A percentile compares a stretch with the other conserved stretches of the same genome.
Conservation (phyloP, 2,329 filamentous ascomycete species). For the Pyrenochaeta sp. region DNA sequence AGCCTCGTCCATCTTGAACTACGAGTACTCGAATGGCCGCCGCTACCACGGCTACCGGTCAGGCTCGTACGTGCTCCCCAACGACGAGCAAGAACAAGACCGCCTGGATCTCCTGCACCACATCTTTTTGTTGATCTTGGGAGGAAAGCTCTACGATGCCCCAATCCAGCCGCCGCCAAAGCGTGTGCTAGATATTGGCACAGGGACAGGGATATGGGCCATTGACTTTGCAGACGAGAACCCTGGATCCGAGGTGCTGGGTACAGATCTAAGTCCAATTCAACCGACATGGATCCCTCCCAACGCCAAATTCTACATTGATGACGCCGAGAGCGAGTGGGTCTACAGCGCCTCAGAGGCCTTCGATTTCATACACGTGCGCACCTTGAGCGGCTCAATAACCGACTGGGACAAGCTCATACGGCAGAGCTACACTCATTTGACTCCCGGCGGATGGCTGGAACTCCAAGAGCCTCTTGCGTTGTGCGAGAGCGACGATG, state of each 20-base stretch:
- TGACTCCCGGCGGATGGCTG: constrained; percentile 44
- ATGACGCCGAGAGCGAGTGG: constrained; percentile 53
- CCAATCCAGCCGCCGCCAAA: constrained; percentile 31
- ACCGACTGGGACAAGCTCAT: constrained; percentile 44
- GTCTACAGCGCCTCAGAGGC: constrained; percentile 42
- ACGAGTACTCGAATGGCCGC: constrained; percentile 50
- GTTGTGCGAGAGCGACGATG: constrained; percentile 43
- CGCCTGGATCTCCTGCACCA: constrained; percentile 50
- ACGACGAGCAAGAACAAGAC: constrained; percentile 51
- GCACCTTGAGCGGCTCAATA: constrained; percentile 41
- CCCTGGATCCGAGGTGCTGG: constrained; percentile 43
- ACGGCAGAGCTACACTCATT: constrained; percentile 33
- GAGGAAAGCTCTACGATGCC: constrained; percentile 47
- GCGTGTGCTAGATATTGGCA: constrained; percentile 50
- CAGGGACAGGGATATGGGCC: constrained; percentile 52
- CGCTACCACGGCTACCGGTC: constrained; percentile 50
- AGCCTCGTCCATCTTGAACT: constrained; percentile 47
- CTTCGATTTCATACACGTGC: constrained; percentile 47
- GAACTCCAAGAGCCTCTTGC: constrained; percentile 49
- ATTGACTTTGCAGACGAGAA: constrained; percentile 51
- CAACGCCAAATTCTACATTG: constrained; percentile 53
- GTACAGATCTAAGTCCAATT: constrained; percentile 49
- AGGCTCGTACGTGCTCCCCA: constrained; percentile 47
- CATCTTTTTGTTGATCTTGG: constrained; percentile 47
- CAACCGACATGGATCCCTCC: constrained; percentile 51